Evolutionary conservation across 2,329 filamentous ascomycete species (phyloP), one percentile per base, ranked within the genome.

Genomic region (Trichoderma koningiopsis): DNA sequence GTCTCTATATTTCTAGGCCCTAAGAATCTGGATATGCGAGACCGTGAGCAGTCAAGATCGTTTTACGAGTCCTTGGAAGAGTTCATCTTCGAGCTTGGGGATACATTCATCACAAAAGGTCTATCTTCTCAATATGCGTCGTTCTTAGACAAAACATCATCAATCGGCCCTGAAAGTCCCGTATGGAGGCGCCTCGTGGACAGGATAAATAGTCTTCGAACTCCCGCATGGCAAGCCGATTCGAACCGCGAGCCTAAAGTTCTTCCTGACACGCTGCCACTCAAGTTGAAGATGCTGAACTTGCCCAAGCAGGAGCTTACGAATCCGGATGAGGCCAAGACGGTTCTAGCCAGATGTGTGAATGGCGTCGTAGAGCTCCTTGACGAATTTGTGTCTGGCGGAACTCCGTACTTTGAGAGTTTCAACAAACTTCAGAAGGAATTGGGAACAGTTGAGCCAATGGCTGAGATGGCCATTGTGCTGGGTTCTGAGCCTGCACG

Each of bases 201-300:
- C 2, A 35, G 35, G 4, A 68, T 70, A 7, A 35, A 70, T 6
- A 1, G 57, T 64, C 4, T 68, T 72, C 37, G 35, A 40, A 3
- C 59, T 64, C 19, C 72, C 59, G 5, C 16, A 72, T 49, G 59
- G 60, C 52, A 71, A 31, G 43, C 49, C 11, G 29, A 68, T 19
- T 27, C 27, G 8, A 68, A 70, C 3, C 31, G 68, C 24, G 49
- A 35, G 33, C 68, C 68, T 22, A 35, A 24, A 3, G 33, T 57
- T 3, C 56, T 70, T 24, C 68, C 63, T 6, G 49, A 68, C 7
- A 68, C 49, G 8, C 53, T 70, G 16, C 24, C 55, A 1, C 63
- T 70, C n/a, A 68, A 40, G 31, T 33, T 70, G 2, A 60, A 52
- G 43, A 61, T 68, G 33, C 16, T 70, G n/a, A 47, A 58, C 11